phyloP scores from a whole-genome alignment of 441 rosid species.

The Rhodomyrtus psidioides region DNA sequence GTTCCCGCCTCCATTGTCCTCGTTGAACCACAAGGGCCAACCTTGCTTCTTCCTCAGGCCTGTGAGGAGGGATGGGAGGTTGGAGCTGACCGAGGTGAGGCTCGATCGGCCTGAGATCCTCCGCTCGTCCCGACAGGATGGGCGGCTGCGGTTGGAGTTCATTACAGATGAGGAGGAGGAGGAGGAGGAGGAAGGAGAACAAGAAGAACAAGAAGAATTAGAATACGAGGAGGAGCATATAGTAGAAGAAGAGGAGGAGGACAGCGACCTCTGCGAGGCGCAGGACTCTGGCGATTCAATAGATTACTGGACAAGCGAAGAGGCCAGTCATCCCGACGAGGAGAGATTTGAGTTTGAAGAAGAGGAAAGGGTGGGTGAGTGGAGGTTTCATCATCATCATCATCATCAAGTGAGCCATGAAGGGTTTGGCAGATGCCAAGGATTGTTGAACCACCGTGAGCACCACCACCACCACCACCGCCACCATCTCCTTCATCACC shows the following conservation, averaged over 20 bases:
- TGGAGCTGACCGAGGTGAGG: slow-evolving; percentile 56
- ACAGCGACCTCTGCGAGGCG: neutral
- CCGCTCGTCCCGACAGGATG: slow-evolving; percentile 42
- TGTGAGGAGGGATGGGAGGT: slow-evolving; percentile 60
- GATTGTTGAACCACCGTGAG: slow-evolving; percentile 10
- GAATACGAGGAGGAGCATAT: slow-evolving; percentile 2
- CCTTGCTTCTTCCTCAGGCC: slow-evolving; percentile 51
- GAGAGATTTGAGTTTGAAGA: neutral
- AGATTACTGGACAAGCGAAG: neutral
- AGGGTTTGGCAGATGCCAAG: slow-evolving; percentile 38
- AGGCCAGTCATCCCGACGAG: neutral
- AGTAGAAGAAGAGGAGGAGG: slow-evolving; percentile 2
- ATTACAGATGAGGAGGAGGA: slow-evolving; percentile 15
- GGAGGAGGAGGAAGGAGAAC: neutral
- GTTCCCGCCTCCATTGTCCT: slow-evolving; percentile 61
- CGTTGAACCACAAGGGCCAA: slow-evolving; percentile 49
- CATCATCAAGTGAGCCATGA: slow-evolving; percentile 21
- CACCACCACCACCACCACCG: slow-evolving; percentile 8
- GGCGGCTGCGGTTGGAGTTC: slow-evolving; percentile 61
- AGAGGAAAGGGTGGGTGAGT: slow-evolving; percentile 1
- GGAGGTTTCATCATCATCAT: slow-evolving; percentile 2
- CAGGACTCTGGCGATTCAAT: neutral
- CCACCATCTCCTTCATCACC: slow-evolving; percentile 9
- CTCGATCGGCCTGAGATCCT: slow-evolving; percentile 52
- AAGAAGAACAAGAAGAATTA: neutral